Evolutionary conservation across 2,329 filamentous ascomycete species (phyloP), one percentile per base, ranked within the genome.

Genomic region (Penicillium sp.): DNA sequence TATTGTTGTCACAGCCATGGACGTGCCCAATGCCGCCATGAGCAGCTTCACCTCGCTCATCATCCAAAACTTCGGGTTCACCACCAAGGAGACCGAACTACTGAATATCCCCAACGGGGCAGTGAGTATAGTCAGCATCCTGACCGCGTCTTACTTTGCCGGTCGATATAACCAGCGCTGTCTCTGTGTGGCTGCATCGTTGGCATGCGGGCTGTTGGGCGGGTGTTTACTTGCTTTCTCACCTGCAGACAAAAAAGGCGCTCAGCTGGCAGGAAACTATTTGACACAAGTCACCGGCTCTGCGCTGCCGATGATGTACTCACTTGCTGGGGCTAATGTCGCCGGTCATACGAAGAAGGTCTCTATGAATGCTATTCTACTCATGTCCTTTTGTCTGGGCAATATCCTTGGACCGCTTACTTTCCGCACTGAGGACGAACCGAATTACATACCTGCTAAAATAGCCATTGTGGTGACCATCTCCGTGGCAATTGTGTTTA

Each of bases 391-490:
- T 50, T 71, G 67, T 0, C 65, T 75, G 9, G 75, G 74, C 16
- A 77, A 77, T 49, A 76, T 77, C 50, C 75, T 77, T 45, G 70
- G 67, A 0, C 75, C 74, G 1, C 74, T 76, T 50, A 77, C 73
- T 0, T 78, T 78, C 56, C 71, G 73, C 53, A 62, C 67, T 6
- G 63, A 65, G 5, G 71, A 73, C 22, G 71, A 64, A 1, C 67
- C 67, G n/a, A 34, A 58, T 10, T 67, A 68, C 48, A 43, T 69
- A 21, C 65, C 65, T 1, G 65, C 65, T 13, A 67, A 68, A 47
- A 65, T 68, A 27, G 63, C 64, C 1, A 67, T 67, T 38, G 56
- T 60, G n/a, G 60, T 67, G n/a, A 38, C 65, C 14, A 67, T 66
- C 29, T 57, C 61, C 27, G 55, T 67, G 10, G 59, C 69, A 32